These are phyloP conservation scores for Coemansia sp. DNA, from an alignment of 192 early-diverging fungal species.

Conservation along the genomic window DNA sequence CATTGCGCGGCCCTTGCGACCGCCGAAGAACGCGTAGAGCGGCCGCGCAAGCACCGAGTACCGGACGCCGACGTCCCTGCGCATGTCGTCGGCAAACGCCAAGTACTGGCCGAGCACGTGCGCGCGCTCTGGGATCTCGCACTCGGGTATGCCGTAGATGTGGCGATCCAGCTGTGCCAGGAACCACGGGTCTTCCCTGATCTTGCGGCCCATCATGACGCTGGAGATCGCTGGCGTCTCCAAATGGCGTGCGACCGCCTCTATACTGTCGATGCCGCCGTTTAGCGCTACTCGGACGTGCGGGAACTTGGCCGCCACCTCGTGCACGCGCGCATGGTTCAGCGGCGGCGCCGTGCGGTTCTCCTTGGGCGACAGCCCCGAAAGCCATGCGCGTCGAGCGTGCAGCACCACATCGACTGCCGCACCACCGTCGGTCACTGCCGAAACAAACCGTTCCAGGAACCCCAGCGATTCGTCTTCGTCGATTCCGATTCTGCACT, in stretches of 20 bases:
- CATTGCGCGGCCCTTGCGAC: slow-evolving; percentile 35
- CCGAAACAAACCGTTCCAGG: slow-evolving; percentile 43
- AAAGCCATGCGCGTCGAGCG: slow-evolving; percentile 69
- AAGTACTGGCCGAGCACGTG: slow-evolving; percentile 31
- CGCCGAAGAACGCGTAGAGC: slow-evolving; percentile 38
- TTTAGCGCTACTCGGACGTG: slow-evolving; percentile 64
- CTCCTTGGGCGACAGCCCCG: slow-evolving; percentile 67
- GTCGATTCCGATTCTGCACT: slow-evolving; percentile 80
- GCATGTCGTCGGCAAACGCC: slow-evolving; percentile 33
- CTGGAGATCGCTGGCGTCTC: slow-evolving; percentile 51
- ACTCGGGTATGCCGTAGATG: slow-evolving; percentile 22
- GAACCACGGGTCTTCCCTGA: slow-evolving; percentile 71
- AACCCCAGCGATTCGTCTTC: slow-evolving; percentile 66
- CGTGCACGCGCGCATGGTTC: slow-evolving; percentile 63
- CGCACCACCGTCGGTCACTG: slow-evolving; percentile 1
- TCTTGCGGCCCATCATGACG: slow-evolving; percentile 73
- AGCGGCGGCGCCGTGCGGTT: slow-evolving; percentile 69
- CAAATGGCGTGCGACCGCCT: slow-evolving; percentile 56
- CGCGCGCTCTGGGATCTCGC: slow-evolving; percentile 2
- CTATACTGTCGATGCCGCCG: slow-evolving; percentile 65
- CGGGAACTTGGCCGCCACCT: slow-evolving; percentile 59
- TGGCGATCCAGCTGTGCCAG: slow-evolving; percentile 60
- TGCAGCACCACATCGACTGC: slow-evolving; percentile 64
- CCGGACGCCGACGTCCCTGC: slow-evolving; percentile 21
- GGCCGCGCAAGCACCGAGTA: slow-evolving; percentile 45